Percentiles rank a stretch among this genome's conserved stretches.
These are phyloP conservation scores for Mucor ambiguus DNA, from an alignment of 371 early-diverging fungal species.

Conservation along the genomic window DNA sequence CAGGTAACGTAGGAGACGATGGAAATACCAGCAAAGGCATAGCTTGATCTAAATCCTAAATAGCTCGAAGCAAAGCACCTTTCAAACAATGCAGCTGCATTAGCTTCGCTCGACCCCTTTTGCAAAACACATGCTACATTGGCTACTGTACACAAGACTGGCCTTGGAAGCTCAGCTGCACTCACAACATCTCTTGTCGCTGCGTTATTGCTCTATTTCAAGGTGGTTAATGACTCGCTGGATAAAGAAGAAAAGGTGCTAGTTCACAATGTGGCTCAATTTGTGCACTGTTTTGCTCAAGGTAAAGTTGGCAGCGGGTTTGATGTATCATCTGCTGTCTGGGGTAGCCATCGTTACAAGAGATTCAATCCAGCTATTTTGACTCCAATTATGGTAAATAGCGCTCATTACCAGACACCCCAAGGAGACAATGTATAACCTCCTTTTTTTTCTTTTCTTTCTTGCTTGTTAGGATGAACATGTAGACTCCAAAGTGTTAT, in stretches of 20 bases:
- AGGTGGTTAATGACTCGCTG: slow-evolving; percentile 30
- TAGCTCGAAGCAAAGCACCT: slow-evolving; percentile 42
- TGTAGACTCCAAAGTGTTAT: slow-evolving; percentile 27
- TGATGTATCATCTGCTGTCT: slow-evolving; percentile 92
- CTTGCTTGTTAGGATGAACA: slow-evolving; percentile 28
- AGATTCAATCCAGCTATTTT: slow-evolving; percentile 82
- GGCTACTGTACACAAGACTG: slow-evolving; percentile 89
- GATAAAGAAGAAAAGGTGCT: slow-evolving; percentile 29
- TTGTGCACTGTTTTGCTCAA: slow-evolving; percentile 94
- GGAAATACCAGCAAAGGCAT: slow-evolving; percentile 5
- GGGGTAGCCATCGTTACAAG: slow-evolving; percentile 85
- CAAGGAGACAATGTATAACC: slow-evolving; percentile 4
- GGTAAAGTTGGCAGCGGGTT: slow-evolving; percentile 98
- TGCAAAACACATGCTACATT: slow-evolving; percentile 70
- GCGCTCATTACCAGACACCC: background rate
- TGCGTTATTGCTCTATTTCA: slow-evolving; percentile 75
- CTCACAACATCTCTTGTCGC: slow-evolving; percentile 88
- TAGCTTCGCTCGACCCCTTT: slow-evolving; percentile 69
- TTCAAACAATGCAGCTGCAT: slow-evolving; percentile 57
- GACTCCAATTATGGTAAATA: slow-evolving; percentile 59
- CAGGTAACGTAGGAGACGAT: slow-evolving; percentile 48
- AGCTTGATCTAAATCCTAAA: slow-evolving; percentile 24
- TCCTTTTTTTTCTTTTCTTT: background rate
- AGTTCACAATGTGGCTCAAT: slow-evolving; percentile 87
- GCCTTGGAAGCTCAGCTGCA: slow-evolving; percentile 94